Evolutionary conservation across 495 filamentous ascomycete genomes (phyloP).

Genomic region (Ascobolus immersus): DNA sequence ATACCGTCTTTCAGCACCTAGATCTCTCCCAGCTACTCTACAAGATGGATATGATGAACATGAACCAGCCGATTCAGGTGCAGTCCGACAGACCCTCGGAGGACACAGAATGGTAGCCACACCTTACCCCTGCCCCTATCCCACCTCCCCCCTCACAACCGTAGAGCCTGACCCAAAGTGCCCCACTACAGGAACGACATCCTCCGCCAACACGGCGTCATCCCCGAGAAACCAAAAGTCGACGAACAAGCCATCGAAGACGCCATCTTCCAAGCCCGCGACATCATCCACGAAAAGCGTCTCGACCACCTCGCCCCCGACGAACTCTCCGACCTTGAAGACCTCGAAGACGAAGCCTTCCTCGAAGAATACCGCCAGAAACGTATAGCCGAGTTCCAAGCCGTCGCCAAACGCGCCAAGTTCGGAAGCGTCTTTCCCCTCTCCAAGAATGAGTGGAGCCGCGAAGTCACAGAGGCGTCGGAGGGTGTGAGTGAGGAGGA

Average conservation of each 20-base stretch:
- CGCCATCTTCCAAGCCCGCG: conserved; percentile 59
- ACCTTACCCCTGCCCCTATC: conserved; percentile 1
- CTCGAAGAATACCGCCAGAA: conserved; percentile 65
- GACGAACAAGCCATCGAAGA: conserved; percentile 88
- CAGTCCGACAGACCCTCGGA: too few species aligned
- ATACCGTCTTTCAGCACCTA: too few species aligned
- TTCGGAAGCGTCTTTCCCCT: conserved; percentile 80
- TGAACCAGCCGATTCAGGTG: too few species aligned
- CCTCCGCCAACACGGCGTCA: conserved; percentile 80
- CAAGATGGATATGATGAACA: too few species aligned
- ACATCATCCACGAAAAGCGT: conserved; percentile 63
- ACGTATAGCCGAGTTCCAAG: conserved; percentile 54
- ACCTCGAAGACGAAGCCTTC: conserved; percentile 74
- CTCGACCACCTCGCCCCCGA: conserved; percentile 83
- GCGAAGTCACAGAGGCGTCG: conserved; percentile 82
- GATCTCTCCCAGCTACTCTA: too few species aligned
- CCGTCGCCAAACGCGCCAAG: conserved; percentile 43
- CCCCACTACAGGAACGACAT: conserved; percentile 99
- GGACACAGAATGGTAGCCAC: too few species aligned
- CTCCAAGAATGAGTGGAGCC: conserved; percentile 74
- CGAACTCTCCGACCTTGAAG: conserved; percentile 79
- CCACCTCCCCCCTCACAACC: conserved; percentile 3
- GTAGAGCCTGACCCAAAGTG: too few species aligned
- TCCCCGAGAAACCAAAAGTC: conserved; percentile 85
- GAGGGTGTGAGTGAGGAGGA: conserved; percentile 26